Base-by-base conservation (phyloP, 169 alveolate genomes). In the Eimeria sp. region DNA sequence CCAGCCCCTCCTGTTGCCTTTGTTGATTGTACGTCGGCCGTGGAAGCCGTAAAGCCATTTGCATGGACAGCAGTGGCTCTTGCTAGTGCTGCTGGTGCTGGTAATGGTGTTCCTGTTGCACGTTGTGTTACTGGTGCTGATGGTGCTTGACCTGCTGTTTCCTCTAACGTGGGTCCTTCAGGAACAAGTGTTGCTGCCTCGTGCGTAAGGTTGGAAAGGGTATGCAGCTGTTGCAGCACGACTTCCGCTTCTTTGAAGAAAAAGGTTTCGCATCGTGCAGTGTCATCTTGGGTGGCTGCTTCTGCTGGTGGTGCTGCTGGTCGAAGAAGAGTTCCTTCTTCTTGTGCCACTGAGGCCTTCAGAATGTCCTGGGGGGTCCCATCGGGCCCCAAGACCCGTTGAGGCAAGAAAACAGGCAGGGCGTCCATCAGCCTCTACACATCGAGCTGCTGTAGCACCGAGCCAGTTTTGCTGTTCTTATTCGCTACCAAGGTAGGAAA, bases 221-320 rank as follows among this genome's bases (percentile, higher is more conserved):
- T 13, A 9, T 61, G 93, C 82, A 63, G 93, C 93, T 86, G 78
- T 61, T 63, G 93, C 76, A 86, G 93, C 76, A 54, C 67, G 49
- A 9, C 27, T 9, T 47, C 73, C 0, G 90, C 90, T n/a, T 82
- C 90, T n/a, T 63, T 82, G 49, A 82, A 82, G 90, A 82, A 82
- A 54, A 82, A 63, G 49, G 90, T 72, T 20, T 82, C 90, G 49
- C 73, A 49, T 3, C 70, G 67, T 20, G 47, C 70, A 25, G 49
- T 3, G 16, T 34, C 90, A 40, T 82, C 90, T 25, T 25, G 9
- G 30, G 90, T 63, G 30, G 90, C 90, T 82, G 72, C 90, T 51
- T 57, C 90, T 82, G 90, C 90, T 51, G 10, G 73, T 27, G 80
- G 49, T 20, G 45, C 80, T 70, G 63, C 63, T 58, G 67, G n/a